Percentiles rank a stretch among this genome's conserved stretches.
Conservation (phyloP, 495 filamentous ascomycete genomes). For the Aspergillus ellipticus region DNA sequence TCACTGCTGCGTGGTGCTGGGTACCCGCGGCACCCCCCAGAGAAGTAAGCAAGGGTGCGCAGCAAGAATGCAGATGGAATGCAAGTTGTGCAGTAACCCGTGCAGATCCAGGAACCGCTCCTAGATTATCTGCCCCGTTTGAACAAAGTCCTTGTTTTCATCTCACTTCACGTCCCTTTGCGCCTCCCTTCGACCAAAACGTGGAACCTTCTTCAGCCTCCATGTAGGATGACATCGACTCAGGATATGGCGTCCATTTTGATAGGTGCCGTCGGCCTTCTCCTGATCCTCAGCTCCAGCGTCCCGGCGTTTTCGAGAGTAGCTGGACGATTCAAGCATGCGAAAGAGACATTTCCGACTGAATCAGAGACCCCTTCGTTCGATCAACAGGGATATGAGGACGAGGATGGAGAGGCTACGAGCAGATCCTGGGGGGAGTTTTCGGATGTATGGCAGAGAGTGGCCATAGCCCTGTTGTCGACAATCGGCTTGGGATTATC, state of each 20-base stretch:
- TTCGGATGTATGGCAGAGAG: constrained; percentile 15
- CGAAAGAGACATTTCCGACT: constrained; percentile 1
- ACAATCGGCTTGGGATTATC: constrained; percentile 16
- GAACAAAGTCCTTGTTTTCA: neutral
- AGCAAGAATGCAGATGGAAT: constrained; percentile 8
- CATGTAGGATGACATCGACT: constrained; percentile 25
- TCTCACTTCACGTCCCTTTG: neutral
- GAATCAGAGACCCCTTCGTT: constrained; percentile 18
- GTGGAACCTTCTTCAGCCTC: neutral
- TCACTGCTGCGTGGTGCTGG: neutral
- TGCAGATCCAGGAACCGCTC: neutral
- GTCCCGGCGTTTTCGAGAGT: constrained; percentile 25
- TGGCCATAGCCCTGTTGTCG: constrained; percentile 12
- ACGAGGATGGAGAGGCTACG: constrained; percentile 23
- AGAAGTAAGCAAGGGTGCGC: constrained; percentile 5
- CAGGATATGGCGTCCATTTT: constrained; percentile 15
- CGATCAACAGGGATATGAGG: constrained; percentile 17
- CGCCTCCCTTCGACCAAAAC: neutral
- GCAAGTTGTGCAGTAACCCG: neutral
- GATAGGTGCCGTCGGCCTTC: constrained; percentile 24
- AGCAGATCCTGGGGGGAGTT: constrained; percentile 12
- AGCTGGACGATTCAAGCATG: constrained; percentile 8
- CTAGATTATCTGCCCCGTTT: neutral
- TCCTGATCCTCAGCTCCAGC: constrained; percentile 20
- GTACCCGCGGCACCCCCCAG: neutral